Evolutionary conservation across 2,329 filamentous ascomycete species (phyloP).

Genomic region (Fusarium globosum): DNA sequence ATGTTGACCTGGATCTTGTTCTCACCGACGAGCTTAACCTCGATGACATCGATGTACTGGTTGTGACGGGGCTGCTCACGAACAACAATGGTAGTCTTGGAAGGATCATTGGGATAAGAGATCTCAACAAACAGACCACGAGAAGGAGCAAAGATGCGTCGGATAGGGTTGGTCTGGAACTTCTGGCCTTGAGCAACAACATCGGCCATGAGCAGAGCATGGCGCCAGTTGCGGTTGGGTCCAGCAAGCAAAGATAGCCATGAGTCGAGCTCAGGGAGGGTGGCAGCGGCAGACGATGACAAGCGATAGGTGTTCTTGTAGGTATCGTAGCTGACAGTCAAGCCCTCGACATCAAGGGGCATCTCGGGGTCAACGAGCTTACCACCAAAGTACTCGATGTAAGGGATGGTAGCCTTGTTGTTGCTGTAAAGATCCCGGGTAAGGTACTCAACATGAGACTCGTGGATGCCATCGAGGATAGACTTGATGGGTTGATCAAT

Average conservation of each 20-base stretch:
- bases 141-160: constrained; percentile 87
- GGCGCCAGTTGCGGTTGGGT: constrained; percentile 87
- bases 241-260: constrained; percentile 94
- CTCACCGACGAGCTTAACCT: constrained; percentile 79
- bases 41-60: constrained; percentile 88
- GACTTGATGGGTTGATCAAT: constrained; percentile 95
- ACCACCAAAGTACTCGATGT: constrained; percentile 95
- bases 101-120: constrained; percentile 79
- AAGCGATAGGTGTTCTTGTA: constrained; percentile 87
- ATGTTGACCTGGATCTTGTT: constrained; percentile 89
- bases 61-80: constrained; percentile 88
- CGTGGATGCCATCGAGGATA: constrained; percentile 90
- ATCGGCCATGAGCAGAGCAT: constrained; percentile 93
- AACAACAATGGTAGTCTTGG: constrained; percentile 86
- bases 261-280: constrained; percentile 80
- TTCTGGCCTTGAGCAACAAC: constrained; percentile 95
- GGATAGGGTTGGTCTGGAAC: constrained; percentile 97
- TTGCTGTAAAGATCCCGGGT: constrained; percentile 83
- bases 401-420: constrained; percentile 79
- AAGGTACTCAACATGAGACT: constrained; percentile 84
- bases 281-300: constrained; percentile 76
- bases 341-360: constrained; percentile 83
- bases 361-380: constrained; percentile 79
- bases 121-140: constrained; percentile 93
- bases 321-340: constrained; percentile 82